phyloP scores from a whole-genome alignment of 148 eudicot genomes.

The Linanthus parryae region DNA sequence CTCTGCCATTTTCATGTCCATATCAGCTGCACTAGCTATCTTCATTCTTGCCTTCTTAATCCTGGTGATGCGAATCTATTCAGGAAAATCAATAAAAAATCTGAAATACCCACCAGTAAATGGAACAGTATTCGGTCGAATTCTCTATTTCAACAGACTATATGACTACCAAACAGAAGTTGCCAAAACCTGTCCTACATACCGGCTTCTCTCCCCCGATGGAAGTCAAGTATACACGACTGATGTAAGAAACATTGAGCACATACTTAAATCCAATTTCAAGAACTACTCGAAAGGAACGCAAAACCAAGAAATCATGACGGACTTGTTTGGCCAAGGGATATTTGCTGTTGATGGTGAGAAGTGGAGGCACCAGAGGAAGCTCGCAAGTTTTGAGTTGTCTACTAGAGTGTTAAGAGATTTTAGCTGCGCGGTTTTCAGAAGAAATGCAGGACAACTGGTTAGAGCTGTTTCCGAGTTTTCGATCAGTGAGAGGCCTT shows the following conservation, averaged over 20 bases:
- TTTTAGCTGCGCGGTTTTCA: conserved; percentile 61
- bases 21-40: neutral
- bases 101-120: neutral
- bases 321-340: conserved; percentile 71
- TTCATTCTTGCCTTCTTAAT: neutral
- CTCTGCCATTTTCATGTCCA: neutral
- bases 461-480: conserved; percentile 23
- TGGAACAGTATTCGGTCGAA: neutral
- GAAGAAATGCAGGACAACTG: conserved; percentile 46
- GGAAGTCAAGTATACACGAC: conserved; percentile 56
- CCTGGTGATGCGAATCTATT: neutral
- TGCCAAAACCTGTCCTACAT: conserved; percentile 38
- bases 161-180: conserved; percentile 9
- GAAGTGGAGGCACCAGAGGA: conserved; percentile 64
- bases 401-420: conserved; percentile 66
- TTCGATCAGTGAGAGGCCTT: conserved; percentile 15
- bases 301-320: conserved; percentile 23
- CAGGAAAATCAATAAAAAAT: conserved; percentile 1
- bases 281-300: conserved; percentile 51
- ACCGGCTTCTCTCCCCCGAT: conserved; percentile 50
- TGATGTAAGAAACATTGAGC: conserved; percentile 55
- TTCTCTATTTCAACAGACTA: conserved; percentile 4
- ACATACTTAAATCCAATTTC: conserved; percentile 61
- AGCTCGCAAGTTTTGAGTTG: conserved; percentile 70
- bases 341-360: conserved; percentile 66